Conservation (phyloP, 129 eudicot genomes). For the carrot (Daucus carota) region DNA sequence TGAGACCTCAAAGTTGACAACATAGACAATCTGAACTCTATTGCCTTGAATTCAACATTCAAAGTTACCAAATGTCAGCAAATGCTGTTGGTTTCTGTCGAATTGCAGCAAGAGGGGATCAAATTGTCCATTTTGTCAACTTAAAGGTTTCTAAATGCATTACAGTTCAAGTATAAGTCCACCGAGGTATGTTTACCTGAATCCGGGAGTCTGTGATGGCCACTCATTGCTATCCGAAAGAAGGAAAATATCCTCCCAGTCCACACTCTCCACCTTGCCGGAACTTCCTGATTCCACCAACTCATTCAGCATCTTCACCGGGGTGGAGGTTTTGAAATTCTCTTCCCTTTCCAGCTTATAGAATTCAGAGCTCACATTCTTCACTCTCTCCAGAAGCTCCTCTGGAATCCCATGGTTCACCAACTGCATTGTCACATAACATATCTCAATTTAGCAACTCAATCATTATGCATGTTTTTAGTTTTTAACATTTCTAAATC, state of each 20-base stretch:
- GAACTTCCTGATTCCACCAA: slow-evolving; percentile 32
- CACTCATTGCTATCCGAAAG: slow-evolving; percentile 67
- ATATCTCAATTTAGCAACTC: neutral
- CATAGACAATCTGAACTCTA: no score
- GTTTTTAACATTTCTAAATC: no score
- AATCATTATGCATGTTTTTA: neutral
- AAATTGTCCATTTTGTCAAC: no score
- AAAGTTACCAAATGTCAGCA: no score
- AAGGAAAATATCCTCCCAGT: slow-evolving; percentile 28
- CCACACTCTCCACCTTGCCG: slow-evolving; percentile 39
- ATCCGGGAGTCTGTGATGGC: slow-evolving; percentile 58
- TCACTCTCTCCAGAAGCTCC: slow-evolving; percentile 77
- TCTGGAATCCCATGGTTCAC: slow-evolving; percentile 60
- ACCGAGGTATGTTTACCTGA: slow-evolving; percentile 43
- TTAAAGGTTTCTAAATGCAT: no score
- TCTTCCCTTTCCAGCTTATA: slow-evolving; percentile 72
- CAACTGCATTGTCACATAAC: slow-evolving; percentile 23
- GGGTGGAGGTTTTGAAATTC: slow-evolving; percentile 42
- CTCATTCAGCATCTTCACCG: slow-evolving; percentile 54
- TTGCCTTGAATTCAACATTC: no score
- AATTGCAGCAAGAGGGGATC: no score
- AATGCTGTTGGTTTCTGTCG: no score
- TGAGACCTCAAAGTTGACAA: no score
- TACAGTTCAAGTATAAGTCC: no score
- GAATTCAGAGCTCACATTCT: slow-evolving; percentile 49